Evolutionary conservation across 768 basidiomycete genomes (phyloP).

Genomic region (Mycena chlorophos): DNA sequence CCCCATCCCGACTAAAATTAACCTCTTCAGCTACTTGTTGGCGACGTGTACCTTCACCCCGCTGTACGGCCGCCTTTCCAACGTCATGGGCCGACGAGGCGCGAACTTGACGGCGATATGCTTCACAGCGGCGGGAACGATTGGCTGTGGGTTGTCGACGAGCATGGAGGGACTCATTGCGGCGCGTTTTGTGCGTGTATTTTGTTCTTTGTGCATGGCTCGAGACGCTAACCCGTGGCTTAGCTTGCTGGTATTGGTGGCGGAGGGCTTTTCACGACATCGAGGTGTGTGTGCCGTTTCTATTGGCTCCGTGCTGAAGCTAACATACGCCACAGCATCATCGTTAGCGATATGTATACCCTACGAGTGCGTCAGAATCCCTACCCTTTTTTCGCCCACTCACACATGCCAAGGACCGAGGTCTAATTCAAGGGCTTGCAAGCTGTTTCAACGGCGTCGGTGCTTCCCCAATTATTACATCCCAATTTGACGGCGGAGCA

Average conservation of each 20-base stretch:
- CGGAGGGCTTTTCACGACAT: conserved; percentile 71
- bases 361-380: conserved; percentile 39
- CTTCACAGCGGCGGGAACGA: conserved; percentile 60
- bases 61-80: conserved; percentile 79
- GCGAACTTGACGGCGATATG: conserved; percentile 67
- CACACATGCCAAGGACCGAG: conserved; percentile 40
- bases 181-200: conserved; percentile 65
- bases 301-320: neutral
- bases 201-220: neutral
- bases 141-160: conserved; percentile 65
- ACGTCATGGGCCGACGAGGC: conserved; percentile 69
- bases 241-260: conserved; percentile 76
- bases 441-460: conserved; percentile 73
- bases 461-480: conserved; percentile 6
- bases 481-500: conserved; percentile 30
- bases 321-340: conserved; percentile 46
- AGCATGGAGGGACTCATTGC: conserved; percentile 72
- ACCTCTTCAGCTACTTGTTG: conserved; percentile 68
- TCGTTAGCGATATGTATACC: conserved; percentile 79
- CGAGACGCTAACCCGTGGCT: neutral
- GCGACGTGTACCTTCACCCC: conserved; percentile 84
- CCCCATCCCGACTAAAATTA: no score
- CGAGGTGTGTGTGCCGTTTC: conserved; percentile 48
- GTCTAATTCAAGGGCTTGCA: conserved; percentile 68
- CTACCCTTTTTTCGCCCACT: neutral